Conservation (phyloP, 179 eudicot species). For the Silene vulgaris region DNA sequence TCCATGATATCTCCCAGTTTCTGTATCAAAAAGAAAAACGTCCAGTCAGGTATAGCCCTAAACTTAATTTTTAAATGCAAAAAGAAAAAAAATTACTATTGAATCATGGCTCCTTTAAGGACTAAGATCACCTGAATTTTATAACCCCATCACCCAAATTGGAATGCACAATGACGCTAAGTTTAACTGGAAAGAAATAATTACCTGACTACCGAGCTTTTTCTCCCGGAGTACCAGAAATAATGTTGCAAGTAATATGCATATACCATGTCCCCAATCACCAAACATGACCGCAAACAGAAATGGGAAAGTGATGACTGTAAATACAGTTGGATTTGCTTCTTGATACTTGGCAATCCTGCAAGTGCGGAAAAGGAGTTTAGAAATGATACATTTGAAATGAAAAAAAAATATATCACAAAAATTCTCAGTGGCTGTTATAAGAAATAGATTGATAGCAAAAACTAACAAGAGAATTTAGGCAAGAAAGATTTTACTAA, state of each 20-base stretch:
- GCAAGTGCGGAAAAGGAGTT: slow-evolving; percentile 28
- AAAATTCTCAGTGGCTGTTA: neutral
- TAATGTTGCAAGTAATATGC: slow-evolving; percentile 78
- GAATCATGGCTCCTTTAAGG: neutral
- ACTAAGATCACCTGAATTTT: neutral
- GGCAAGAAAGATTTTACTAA: neutral
- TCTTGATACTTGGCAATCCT: slow-evolving; percentile 94
- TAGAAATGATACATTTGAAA: slow-evolving; percentile 15
- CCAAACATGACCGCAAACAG: slow-evolving; percentile 99
- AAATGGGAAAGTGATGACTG: slow-evolving; percentile 85
- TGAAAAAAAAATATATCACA: neutral
- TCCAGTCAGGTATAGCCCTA: slow-evolving; percentile 38
- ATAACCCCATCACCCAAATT: neutral
- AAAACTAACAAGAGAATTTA: neutral
- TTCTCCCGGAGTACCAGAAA: slow-evolving; percentile 75
- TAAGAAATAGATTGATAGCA: neutral
- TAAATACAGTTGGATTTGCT: slow-evolving; percentile 93
- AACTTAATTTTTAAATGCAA: slow-evolving; percentile 34
- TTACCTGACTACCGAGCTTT: slow-evolving; percentile 78
- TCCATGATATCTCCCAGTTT: slow-evolving; percentile 98
- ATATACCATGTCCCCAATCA: slow-evolving; percentile 98
- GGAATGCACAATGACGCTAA: slow-evolving; percentile 1
- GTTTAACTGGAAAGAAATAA: neutral
- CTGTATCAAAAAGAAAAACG: slow-evolving; percentile 43
- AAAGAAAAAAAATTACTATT: neutral